A percentile compares a stretch with the other conserved stretches of the same genome.
These are phyloP conservation scores for Pseudogymnoascus sp. DNA, from an alignment of 2,329 filamentous ascomycete species.

Conservation along the genomic window DNA sequence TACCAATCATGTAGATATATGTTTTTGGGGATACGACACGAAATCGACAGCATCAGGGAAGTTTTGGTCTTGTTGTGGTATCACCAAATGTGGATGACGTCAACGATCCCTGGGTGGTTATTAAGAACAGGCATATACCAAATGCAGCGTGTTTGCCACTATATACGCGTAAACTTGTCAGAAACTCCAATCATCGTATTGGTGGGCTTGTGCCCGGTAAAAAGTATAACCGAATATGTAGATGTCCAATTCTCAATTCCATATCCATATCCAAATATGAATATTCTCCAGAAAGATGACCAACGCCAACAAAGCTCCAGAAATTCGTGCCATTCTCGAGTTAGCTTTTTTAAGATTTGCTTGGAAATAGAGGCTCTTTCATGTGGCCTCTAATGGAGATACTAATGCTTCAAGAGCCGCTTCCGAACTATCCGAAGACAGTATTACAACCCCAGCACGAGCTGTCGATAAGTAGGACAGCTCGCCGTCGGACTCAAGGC, in stretches of 20 bases:
- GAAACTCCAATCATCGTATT: not conserved
- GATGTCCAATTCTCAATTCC: not conserved
- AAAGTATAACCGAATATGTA: not conserved
- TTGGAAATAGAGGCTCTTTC: not conserved
- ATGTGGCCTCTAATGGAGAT: not conserved
- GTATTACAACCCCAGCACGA: slow-evolving; percentile 79
- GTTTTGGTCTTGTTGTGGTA: not conserved
- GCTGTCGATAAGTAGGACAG: slow-evolving; percentile 89
- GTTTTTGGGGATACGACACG: not conserved
- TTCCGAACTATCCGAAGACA: slow-evolving; percentile 66
- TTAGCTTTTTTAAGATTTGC: not conserved
- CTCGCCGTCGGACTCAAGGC: slow-evolving; percentile 36
- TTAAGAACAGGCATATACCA: not conserved
- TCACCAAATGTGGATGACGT: not conserved
- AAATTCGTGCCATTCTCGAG: not conserved
- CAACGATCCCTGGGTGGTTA: not conserved
- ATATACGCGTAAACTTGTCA: not conserved
- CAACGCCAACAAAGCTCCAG: not conserved
- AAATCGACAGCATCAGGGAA: not conserved
- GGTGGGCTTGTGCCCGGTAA: not conserved
- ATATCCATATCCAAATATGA: not conserved
- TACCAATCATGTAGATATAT: slow-evolving; percentile 4
- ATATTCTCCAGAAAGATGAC: not conserved
- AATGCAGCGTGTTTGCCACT: not conserved
- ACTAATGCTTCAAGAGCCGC: slow-evolving; percentile 58